Base-by-base conservation (phyloP, 352 stramenopile species). In the Globisporangium uncinulatum region DNA sequence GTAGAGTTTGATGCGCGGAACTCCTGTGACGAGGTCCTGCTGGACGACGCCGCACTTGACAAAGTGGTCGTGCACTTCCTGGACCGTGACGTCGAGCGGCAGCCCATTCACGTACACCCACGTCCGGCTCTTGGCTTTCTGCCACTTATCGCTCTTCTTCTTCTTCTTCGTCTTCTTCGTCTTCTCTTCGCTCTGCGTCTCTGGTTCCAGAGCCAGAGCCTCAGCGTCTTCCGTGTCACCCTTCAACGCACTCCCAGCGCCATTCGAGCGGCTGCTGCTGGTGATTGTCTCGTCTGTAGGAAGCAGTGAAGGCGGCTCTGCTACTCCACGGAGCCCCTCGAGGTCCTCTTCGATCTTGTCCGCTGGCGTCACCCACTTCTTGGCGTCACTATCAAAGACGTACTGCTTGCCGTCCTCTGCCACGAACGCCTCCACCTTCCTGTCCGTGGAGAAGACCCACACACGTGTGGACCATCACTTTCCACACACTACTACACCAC, bases 71-170 rank as follows among this genome's bases (percentile, higher is more conserved):
- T 85, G 73, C 6, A 99, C 71, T 72, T 99, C 95, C 54, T 98
- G 70, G 31, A 91, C 69, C 11, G 90, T 96, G 10, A 94, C 71
- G 60, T 98, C 90, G 8, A 86, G 59, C n/a, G 96, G 96, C 36
- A 99, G 72, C 19, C 95, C 95, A 37, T 96, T 97, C 31, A 98
- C 82, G 61, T 99, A 99, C 19, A 98, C 86, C 96, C 96, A 99
- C 61, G 88, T 96, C 52, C 94, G 94, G 4, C 64, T 78, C 70
- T 96, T 97, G 51, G 70, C 82, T 36, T 77, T 73, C 59, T 89
- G 91, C 80, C 72, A 88, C 63, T 88, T 86, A 20, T 94, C 78
- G 32, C 68, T 87, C 37, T 95, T 86, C 50, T 86, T 29, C 24
- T 29, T 29, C 24, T 29, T 29, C 24, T 1, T 29, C 24, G 1